phyloP scores from a whole-genome alignment of 352 stramenopile species.

The Pythium utonaiense region DNA sequence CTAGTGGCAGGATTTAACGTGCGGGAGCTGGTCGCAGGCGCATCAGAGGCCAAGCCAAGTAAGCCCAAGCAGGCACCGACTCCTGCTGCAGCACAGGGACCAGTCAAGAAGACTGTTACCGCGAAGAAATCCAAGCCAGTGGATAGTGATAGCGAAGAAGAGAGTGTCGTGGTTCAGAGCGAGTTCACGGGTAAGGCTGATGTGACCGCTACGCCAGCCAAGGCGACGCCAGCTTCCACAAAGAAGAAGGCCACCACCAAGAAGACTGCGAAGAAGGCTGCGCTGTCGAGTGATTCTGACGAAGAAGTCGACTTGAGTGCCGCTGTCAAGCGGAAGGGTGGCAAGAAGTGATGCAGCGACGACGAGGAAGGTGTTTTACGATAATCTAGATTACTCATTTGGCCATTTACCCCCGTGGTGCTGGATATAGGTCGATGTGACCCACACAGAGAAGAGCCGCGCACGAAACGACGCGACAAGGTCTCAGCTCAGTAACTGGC shows the following conservation, averaged over 20 bases:
- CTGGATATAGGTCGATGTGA: not conserved
- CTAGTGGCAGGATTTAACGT: conserved; percentile 48
- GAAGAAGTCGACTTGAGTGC: conserved; percentile 62
- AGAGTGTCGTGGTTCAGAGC: conserved; percentile 67
- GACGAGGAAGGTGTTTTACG: conserved; percentile 7
- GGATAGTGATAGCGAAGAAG: conserved; percentile 72
- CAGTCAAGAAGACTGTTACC: conserved; percentile 1
- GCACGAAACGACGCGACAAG: conserved; percentile 20
- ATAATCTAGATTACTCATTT: conserved; percentile 18
- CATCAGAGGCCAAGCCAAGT: conserved; percentile 22
- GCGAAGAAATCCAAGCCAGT: conserved; percentile 16
- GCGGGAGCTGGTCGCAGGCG: conserved; percentile 39
- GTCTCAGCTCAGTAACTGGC: not conserved
- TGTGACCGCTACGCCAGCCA: conserved; percentile 2
- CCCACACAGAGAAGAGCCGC: not conserved
- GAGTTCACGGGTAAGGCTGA: conserved; percentile 39
- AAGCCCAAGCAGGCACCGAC: not conserved
- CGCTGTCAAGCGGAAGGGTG: conserved; percentile 68
- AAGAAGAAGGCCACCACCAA: conserved; percentile 36
- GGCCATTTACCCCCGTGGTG: not conserved
- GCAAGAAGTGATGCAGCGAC: conserved; percentile 16
- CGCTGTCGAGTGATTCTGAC: conserved; percentile 43
- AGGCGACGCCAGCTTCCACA: not conserved
- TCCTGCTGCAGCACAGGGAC: not conserved
- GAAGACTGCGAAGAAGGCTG: conserved; percentile 44